Conservation (phyloP, 2,329 filamentous ascomycete species). For the Helotiales sp. region DNA sequence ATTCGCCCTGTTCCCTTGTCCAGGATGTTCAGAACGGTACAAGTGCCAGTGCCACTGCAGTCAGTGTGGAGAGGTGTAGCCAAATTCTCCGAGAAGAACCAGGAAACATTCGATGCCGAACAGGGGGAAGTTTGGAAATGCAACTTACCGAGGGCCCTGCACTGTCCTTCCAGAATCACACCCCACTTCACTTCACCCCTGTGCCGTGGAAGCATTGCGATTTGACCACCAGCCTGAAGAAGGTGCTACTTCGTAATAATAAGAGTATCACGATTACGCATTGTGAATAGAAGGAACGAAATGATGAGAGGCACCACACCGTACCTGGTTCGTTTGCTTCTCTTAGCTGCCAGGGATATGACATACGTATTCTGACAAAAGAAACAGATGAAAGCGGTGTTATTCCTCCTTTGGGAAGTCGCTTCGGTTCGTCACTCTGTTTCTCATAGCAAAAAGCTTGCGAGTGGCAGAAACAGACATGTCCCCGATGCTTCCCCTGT, state of each 20-base stretch:
- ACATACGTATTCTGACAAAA: not conserved
- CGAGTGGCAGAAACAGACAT: not conserved
- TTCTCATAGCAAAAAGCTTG: not conserved
- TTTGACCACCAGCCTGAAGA: constrained; percentile 24
- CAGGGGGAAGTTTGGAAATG: constrained; percentile 33
- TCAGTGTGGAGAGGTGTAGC: constrained; percentile 10
- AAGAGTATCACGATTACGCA: constrained; percentile 8
- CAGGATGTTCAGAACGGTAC: not conserved
- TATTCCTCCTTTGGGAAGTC: not conserved
- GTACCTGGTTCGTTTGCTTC: not conserved
- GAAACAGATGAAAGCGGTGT: constrained; percentile 11
- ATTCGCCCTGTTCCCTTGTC: not conserved
- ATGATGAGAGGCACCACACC: not conserved
- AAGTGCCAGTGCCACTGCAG: not conserved
- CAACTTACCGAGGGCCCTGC: constrained; percentile 26
- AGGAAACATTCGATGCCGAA: constrained; percentile 36
- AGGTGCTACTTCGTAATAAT: not conserved
- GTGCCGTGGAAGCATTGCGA: constrained; percentile 31
- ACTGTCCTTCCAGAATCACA: not conserved
- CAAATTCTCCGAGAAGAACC: constrained; percentile 31
- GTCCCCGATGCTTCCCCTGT: not conserved
- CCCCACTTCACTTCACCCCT: not conserved
- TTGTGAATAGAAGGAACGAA: not conserved
- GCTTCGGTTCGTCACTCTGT: not conserved
- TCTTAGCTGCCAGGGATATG: not conserved